Evolutionary conservation across 108 stramenopile species (phyloP).

Genomic region (Pseudonitzschia pungens): DNA sequence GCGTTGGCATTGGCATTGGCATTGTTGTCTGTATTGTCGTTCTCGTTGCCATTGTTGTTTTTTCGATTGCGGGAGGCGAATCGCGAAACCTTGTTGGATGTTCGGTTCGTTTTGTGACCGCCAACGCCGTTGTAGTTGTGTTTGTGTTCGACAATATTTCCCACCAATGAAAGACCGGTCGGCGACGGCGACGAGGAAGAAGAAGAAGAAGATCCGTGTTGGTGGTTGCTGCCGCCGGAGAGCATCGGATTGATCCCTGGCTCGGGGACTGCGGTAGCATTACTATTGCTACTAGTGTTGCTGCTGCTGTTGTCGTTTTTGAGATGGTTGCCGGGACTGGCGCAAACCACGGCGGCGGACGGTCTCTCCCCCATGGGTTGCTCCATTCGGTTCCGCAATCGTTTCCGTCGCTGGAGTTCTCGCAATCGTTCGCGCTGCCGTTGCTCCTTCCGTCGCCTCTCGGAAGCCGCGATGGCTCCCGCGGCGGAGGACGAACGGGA

Average conservation of each 20-base stretch:
- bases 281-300: no score
- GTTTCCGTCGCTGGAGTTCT: neutral
- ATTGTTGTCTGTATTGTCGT: neutral
- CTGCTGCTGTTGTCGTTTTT: no score
- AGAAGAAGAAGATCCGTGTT: no score
- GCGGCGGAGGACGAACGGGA: no score
- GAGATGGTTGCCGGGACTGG: conserved; percentile 36
- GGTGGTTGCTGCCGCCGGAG: neutral
- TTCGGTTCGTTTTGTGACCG: neutral
- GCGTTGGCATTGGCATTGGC: neutral
- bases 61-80: conserved; percentile 23
- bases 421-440: neutral
- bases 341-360: conserved; percentile 61
- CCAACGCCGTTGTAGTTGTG: neutral
- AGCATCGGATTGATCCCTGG: neutral
- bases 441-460: neutral
- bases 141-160: conserved; percentile 35
- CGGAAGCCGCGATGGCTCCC: no score
- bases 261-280: no score
- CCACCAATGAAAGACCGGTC: conserved; percentile 22
- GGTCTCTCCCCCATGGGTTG: conserved; percentile 71
- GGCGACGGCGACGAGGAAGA: no score
- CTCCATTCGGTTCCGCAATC: conserved; percentile 46
- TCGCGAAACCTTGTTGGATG: conserved; percentile 13
- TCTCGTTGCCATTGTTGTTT: neutral